These are phyloP conservation scores for Piper betle DNA, from an alignment of 164 flowering plant species.

Conservation along the genomic window DNA sequence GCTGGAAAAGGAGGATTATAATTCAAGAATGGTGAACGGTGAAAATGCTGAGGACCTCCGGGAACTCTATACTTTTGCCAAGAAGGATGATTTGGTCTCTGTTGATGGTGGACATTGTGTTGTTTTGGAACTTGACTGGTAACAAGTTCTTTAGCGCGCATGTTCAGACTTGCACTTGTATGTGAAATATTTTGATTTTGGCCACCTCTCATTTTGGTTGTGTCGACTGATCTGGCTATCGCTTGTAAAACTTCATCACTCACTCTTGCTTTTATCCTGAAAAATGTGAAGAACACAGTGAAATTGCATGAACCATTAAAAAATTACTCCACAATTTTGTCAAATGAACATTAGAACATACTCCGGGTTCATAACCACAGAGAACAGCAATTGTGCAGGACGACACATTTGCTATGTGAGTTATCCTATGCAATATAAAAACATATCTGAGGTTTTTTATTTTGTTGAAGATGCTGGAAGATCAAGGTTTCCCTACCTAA, in stretches of 20 bases:
- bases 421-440: not conserved
- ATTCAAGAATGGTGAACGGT: not conserved
- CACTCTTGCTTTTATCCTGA: not conserved
- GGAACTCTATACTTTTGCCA: not conserved
- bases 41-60: not conserved
- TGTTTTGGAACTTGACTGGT: not conserved
- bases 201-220: not conserved
- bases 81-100: not conserved
- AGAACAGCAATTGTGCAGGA: not conserved
- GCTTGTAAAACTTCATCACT: not conserved
- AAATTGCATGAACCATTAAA: not conserved
- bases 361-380: not conserved
- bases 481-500: constrained; percentile 20
- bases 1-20: not conserved
- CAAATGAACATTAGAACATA: not conserved
- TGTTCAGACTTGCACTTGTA: not conserved
- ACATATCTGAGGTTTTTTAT: not conserved
- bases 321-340: not conserved
- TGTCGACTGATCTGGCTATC: not conserved
- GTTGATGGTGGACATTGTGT: not conserved
- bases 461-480: not conserved
- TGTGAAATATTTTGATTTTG: not conserved
- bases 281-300: not conserved
- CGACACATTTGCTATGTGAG: not conserved
- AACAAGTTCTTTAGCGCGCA: not conserved